Base-by-base conservation (phyloP, 805 yeast genomes). In the Ogataea sp. region DNA sequence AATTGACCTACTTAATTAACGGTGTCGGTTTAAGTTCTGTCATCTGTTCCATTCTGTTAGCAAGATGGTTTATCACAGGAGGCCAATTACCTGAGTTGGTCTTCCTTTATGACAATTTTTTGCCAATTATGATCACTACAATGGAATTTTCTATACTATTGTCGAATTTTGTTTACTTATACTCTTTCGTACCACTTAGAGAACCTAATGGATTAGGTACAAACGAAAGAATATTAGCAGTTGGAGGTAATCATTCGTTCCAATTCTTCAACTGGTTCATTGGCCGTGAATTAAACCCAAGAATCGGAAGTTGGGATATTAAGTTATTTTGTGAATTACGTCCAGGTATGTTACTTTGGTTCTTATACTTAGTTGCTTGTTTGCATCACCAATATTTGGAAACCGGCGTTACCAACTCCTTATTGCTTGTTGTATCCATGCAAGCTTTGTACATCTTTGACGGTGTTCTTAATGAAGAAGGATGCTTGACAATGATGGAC, bases 271-370 rank as follows among this genome's bases (percentile, higher is more conserved):
- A 93, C 55, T 89, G 96, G 97, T 93, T 88, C 55, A 88, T 93
- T 56, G 98, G 98, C 24, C 78, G 98, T 43, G 97, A 90, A 62
- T 68, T 93, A 54, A 93, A 93, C 58, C 98, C 97, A 21, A 71
- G 97, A 50, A 66, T 85, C 42, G 93, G 94, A 1, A 53, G 72
- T 0, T 77, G 89, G 70, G 98, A 93, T 57, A 78, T 93, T 59
- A 93, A 93, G 63, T 61, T 88, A 49, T 93, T 84, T 53, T 85
- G 96, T 60, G 98, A 93, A 60, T 72, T 93, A 59, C 78, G 96
- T 52, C 98, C 98, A 1, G 98, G 98, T 5, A 69, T 93, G 73
- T 64, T 90, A 39, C 64, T 93, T 32, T 90, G 97, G 96, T 62
- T 80, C 14, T 56, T 86, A 37, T 73, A 90, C 45, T 83, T 89